A percentile compares a stretch with the other conserved stretches of the same genome.
phyloP scores from a whole-genome alignment of 1,284 basidiomycete species.

The Pterulicium gracile region DNA sequence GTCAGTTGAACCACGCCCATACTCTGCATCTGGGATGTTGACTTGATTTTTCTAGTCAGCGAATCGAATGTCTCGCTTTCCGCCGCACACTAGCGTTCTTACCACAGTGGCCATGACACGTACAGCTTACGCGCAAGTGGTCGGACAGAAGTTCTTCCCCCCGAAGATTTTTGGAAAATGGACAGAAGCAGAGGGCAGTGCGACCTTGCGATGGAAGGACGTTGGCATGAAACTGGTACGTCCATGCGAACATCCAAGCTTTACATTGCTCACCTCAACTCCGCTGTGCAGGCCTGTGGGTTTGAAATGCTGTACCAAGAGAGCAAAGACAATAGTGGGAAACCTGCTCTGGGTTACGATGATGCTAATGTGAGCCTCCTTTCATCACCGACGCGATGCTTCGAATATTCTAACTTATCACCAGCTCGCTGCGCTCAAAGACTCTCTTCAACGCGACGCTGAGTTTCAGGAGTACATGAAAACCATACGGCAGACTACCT shows the following conservation, averaged over 20 bases:
- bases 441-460: constrained; percentile 49
- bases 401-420: background rate
- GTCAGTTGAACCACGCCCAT: constrained; percentile 52
- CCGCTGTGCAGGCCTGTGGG: constrained; percentile 59
- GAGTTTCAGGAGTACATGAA: constrained; percentile 63
- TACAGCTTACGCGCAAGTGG: constrained; percentile 85
- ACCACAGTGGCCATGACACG: constrained; percentile 69
- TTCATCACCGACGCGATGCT: constrained; percentile 12
- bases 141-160: constrained; percentile 86
- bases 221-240: constrained; percentile 84
- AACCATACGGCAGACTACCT: constrained; percentile 51
- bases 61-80: constrained; percentile 81
- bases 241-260: constrained; percentile 5
- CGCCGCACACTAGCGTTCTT: constrained; percentile 55
- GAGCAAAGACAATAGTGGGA: constrained; percentile 40
- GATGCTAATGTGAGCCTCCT: constrained; percentile 37
- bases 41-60: constrained; percentile 42
- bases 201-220: constrained; percentile 68
- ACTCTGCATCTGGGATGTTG: background rate
- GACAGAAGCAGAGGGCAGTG: constrained; percentile 47
- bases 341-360: constrained; percentile 24
- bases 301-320: constrained; percentile 94
- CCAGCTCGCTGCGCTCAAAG: constrained; percentile 51
- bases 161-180: constrained; percentile 84
- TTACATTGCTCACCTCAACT: background rate